phyloP scores from a whole-genome alignment of 306 rosid species.

The Arachis stenosperma region DNA sequence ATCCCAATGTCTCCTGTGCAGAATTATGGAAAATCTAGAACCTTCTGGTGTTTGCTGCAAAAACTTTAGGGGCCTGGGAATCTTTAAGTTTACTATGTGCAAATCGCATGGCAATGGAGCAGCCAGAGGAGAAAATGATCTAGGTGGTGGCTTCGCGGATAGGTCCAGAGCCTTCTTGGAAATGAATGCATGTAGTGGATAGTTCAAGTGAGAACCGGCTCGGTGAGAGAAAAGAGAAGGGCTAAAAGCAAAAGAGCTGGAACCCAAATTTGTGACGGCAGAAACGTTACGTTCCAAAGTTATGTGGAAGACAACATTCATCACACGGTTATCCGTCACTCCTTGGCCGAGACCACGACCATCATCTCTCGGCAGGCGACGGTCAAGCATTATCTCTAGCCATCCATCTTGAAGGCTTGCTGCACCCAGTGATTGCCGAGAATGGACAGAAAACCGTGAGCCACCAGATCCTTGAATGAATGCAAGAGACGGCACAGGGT shows the following conservation, averaged over 20 bases:
- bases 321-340: slow-evolving; percentile 86
- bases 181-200: slow-evolving; percentile 80
- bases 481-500: slow-evolving; percentile 94
- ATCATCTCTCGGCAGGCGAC: slow-evolving; percentile 85
- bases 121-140: slow-evolving; percentile 81
- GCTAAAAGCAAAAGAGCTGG: slow-evolving; percentile 58
- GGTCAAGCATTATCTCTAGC: slow-evolving; percentile 98
- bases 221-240: slow-evolving; percentile 91
- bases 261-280: slow-evolving; percentile 50
- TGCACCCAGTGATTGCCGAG: slow-evolving; percentile 88
- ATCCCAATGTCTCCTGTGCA: slow-evolving; percentile 84
- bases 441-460: slow-evolving; percentile 85
- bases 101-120: slow-evolving; percentile 88
- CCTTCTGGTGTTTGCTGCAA: slow-evolving; percentile 61
- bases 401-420: slow-evolving; percentile 92
- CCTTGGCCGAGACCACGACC: slow-evolving; percentile 99
- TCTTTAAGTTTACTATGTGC: slow-evolving; percentile 91
- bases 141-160: slow-evolving; percentile 63
- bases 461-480: slow-evolving; percentile 83
- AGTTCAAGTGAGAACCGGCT: slow-evolving; percentile 77
- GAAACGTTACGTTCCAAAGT: slow-evolving; percentile 74
- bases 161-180: slow-evolving; percentile 68
- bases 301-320: slow-evolving; percentile 88
- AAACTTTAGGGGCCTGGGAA: slow-evolving; percentile 76
- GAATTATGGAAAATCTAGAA: slow-evolving; percentile 65